Percentiles rank a stretch among this genome's conserved stretches.
These are phyloP conservation scores for Penicillium sp. DNA, from an alignment of 2,329 filamentous ascomycete species.

Conservation along the genomic window DNA sequence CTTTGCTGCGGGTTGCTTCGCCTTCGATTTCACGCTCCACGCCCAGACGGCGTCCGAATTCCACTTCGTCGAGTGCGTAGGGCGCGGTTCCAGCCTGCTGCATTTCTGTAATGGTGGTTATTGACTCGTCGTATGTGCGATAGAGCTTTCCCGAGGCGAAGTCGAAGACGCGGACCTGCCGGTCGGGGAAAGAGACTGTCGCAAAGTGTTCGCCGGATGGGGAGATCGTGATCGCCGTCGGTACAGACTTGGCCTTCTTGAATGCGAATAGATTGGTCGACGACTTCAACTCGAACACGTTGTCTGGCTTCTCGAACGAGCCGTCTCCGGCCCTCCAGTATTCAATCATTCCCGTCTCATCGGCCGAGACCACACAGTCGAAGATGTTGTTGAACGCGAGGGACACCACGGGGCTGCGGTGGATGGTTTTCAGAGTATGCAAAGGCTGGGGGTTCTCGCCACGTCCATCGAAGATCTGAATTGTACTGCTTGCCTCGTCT, in stretches of 20 bases:
- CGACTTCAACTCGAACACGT: slow-evolving; percentile 90
- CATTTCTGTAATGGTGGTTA: slow-evolving; percentile 87
- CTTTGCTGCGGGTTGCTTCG: slow-evolving; percentile 64
- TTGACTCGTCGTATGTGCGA: slow-evolving; percentile 91
- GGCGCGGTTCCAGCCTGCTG: slow-evolving; percentile 86
- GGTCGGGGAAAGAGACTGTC: slow-evolving; percentile 87
- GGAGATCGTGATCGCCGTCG: slow-evolving; percentile 79
- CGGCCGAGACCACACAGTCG: slow-evolving; percentile 87
- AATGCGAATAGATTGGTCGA: slow-evolving; percentile 95
- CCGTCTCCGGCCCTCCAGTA: slow-evolving; percentile 81
- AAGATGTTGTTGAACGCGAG: slow-evolving; percentile 88
- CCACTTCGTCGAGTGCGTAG: slow-evolving; percentile 81
- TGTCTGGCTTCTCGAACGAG: slow-evolving; percentile 85
- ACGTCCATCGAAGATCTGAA: slow-evolving; percentile 85
- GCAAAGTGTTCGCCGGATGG: slow-evolving; percentile 84
- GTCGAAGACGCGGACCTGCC: slow-evolving; percentile 90
- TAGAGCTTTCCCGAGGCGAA: slow-evolving; percentile 86
- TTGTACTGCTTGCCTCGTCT: slow-evolving; percentile 68
- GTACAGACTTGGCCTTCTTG: slow-evolving; percentile 88
- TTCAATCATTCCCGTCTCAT: slow-evolving; percentile 90
- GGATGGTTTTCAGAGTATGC: slow-evolving; percentile 76
- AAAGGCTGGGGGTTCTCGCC: slow-evolving; percentile 76
- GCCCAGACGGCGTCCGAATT: slow-evolving; percentile 85
- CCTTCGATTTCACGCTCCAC: slow-evolving; percentile 84
- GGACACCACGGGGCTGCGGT: slow-evolving; percentile 75